Base-by-base conservation (phyloP, 2,329 filamentous ascomycete genomes). In the Davidsoniella virescens region DNA sequence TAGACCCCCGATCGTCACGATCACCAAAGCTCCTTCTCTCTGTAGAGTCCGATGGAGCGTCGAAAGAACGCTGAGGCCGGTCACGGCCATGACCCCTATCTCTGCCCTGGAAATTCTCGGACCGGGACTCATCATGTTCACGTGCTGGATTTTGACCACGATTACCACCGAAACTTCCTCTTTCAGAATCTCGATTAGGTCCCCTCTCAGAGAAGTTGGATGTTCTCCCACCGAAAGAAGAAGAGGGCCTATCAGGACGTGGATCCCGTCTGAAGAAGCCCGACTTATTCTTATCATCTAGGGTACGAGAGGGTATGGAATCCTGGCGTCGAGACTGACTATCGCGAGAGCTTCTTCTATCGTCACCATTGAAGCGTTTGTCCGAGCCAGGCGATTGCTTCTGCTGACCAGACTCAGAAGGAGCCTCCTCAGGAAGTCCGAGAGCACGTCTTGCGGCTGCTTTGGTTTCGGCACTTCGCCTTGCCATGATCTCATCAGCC, bases 391-490 rank as follows among this genome's bases (percentile, higher is more conserved):
- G 29, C 29, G 29, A 33, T 33, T 33, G 29, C 4, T 33, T 12
- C 8, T 8, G 8, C 12, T 33, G 29, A 33, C 10, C 12, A 33
- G 29, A 12, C 10, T 33, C 12, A 33, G 29, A 12, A 16, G 23
- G 14, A 18, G 43, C 39, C 12, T 44, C 39, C 26, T 41, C 25
- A 36, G 50, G 29, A 17, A 52, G 25, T 5, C 49, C 37, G 14
- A 23, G 29, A 7, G 51, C 44, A 36, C 47, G 33, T 26, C 25
- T 29, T 9, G 17, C 38, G 4, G 49, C 48, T 38, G 36, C 41
- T 38, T 54, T 36, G 33, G 51, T 40, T 42, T 56, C 43, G 42
- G 53, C 29, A 16, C 47, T 44, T 12, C 52, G 48, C 17, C 49
- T 39, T 5, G 48, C 12, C 33, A 52, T 37, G 23, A 56, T 53